phyloP scores from a whole-genome alignment of 2,329 filamentous ascomycete genomes.

The Botrytis deweyae region DNA sequence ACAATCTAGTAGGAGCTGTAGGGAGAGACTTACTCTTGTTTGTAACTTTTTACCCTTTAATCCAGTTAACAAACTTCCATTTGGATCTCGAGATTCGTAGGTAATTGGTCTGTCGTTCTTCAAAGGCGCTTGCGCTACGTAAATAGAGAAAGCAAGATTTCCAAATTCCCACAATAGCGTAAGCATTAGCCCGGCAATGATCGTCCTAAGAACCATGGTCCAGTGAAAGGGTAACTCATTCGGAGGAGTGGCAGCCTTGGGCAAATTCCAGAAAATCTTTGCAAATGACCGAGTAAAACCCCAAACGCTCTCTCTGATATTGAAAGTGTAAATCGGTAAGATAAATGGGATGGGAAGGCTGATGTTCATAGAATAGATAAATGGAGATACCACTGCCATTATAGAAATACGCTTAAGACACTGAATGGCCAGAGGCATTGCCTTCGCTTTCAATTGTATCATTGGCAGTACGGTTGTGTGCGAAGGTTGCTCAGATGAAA shows the following conservation, averaged over 20 bases:
- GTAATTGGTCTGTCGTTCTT: constrained; percentile 86
- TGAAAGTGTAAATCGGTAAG: constrained; percentile 54
- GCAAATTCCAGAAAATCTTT: constrained; percentile 72
- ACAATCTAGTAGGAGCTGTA: neutral
- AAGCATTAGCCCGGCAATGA: constrained; percentile 65
- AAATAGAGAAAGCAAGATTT: constrained; percentile 76
- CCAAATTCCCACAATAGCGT: constrained; percentile 72
- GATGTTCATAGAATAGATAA: constrained; percentile 44
- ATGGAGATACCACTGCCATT: constrained; percentile 44
- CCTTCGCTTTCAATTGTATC: constrained; percentile 41
- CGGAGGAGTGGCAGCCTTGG: constrained; percentile 65
- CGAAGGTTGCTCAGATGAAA: constrained; percentile 40
- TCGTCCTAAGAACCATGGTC: constrained; percentile 55
- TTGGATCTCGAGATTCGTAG: constrained; percentile 82
- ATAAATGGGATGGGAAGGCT: constrained; percentile 41
- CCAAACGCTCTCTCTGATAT: constrained; percentile 67
- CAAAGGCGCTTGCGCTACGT: constrained; percentile 75
- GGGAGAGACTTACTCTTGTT: constrained; percentile 56
- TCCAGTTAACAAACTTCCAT: constrained; percentile 82
- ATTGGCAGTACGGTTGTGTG: constrained; percentile 42
- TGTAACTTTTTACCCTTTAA: constrained; percentile 79
- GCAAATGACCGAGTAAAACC: constrained; percentile 67
- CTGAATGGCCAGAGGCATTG: constrained; percentile 40
- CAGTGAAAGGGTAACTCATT: constrained; percentile 56
- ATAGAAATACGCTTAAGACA: constrained; percentile 39